phyloP scores from a whole-genome alignment of 441 rosid species.

The Brassica hybrid region DNA sequence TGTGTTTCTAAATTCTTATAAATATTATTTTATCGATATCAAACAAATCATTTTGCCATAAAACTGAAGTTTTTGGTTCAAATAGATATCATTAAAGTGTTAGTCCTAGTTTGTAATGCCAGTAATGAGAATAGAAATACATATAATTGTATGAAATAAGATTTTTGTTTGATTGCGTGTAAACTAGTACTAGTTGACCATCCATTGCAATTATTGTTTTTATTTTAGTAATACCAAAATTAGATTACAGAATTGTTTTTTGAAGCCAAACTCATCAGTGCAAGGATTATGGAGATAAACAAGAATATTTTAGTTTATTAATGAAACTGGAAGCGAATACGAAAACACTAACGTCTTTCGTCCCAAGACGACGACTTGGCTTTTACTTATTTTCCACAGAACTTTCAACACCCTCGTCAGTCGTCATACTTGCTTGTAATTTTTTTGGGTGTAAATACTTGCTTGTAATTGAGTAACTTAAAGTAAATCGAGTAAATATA shows the following conservation, averaged over 20 bases:
- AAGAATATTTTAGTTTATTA: background rate
- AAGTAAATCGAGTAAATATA: background rate
- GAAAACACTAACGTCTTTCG: slow-evolving; percentile 3
- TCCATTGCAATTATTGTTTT: slow-evolving; percentile 18
- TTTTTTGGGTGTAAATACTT: too few relatives aligned
- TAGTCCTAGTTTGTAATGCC: background rate
- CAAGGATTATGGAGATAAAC: slow-evolving; percentile 21
- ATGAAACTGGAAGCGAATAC: slow-evolving; percentile 17
- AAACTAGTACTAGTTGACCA: slow-evolving; percentile 34
- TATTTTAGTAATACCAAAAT: background rate
- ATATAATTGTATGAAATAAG: background rate
- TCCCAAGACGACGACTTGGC: slow-evolving; percentile 1
- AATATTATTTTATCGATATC: background rate
- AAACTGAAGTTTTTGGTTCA: background rate
- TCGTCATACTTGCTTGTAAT: background rate
- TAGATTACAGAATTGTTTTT: background rate
- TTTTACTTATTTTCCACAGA: background rate
- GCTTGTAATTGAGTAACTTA: background rate
- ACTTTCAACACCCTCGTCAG: background rate
- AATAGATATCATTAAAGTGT: background rate
- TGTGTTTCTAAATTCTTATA: too few relatives aligned
- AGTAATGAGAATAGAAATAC: too few relatives aligned
- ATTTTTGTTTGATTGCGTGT: slow-evolving; percentile 9
- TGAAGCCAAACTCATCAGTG: slow-evolving; percentile 14
- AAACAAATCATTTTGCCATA: background rate